phyloP scores from a whole-genome alignment of 371 early-diverging fungal genomes.

The Mucor saturninus region DNA sequence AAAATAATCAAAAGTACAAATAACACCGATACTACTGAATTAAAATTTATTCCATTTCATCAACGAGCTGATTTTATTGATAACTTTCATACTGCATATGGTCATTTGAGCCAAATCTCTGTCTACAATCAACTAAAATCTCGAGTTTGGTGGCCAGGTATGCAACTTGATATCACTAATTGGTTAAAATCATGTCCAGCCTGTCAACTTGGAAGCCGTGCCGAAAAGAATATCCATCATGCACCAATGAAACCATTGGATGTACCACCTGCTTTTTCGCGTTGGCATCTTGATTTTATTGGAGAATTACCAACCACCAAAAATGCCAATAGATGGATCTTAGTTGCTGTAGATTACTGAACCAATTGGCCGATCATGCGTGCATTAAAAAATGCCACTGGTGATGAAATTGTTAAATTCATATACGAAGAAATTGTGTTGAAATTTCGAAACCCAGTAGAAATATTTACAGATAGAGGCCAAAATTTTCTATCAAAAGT shows the following conservation, averaged over 20 bases:
- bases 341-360: slow-evolving; percentile 45
- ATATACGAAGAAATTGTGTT: too few species aligned
- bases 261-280: too few species aligned
- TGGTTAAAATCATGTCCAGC: slow-evolving; percentile 10
- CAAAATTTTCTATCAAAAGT: slow-evolving; percentile 22
- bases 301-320: slow-evolving; percentile 27
- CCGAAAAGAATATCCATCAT: slow-evolving; percentile 2
- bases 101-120: too few species aligned
- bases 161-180: too few species aligned
- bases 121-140: too few species aligned
- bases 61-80: slow-evolving; percentile 13
- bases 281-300: slow-evolving; percentile 40
- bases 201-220: slow-evolving; percentile 7
- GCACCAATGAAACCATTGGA: slow-evolving; percentile 15
- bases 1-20: neutral
- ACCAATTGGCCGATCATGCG: slow-evolving; percentile 52
- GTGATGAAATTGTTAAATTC: too few species aligned
- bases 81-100: slow-evolving; percentile 11
- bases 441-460: slow-evolving; percentile 36
- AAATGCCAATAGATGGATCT: slow-evolving; percentile 27
- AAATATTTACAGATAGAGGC: slow-evolving; percentile 33
- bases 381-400: too few species aligned
- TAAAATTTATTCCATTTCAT: slow-evolving; percentile 7
- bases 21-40: neutral
- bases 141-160: too few species aligned